These are phyloP conservation scores for Bromus sterilis DNA, from an alignment of 176 grass and related monocot species.

Conservation along the genomic window DNA sequence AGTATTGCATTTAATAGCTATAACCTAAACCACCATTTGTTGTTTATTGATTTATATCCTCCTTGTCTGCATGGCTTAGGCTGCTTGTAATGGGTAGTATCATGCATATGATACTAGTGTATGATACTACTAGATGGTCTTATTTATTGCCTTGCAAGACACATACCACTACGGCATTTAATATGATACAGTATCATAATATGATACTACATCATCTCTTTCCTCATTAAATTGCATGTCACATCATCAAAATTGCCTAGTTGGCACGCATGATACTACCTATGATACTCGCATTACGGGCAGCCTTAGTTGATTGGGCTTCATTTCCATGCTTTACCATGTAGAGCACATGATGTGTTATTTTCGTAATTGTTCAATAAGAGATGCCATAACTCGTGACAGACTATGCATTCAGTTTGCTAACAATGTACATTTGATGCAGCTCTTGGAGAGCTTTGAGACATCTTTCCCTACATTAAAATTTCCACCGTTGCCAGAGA, in stretches of 20 bases:
- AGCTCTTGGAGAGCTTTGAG: conserved; percentile 77
- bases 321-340: neutral
- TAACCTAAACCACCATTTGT: neutral
- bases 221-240: too few relatives aligned
- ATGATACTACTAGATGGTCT: too few relatives aligned
- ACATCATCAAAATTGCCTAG: too few relatives aligned
- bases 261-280: too few relatives aligned
- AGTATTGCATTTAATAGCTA: neutral
- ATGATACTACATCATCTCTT: too few relatives aligned
- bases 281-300: too few relatives aligned
- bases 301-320: neutral
- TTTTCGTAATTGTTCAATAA: neutral
- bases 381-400: neutral
- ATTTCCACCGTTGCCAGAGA: conserved; percentile 81
- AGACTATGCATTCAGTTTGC: conserved; percentile 1
- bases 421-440: conserved; percentile 33
- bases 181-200: too few relatives aligned
- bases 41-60: neutral
- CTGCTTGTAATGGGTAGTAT: too few relatives aligned
- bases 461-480: conserved; percentile 58
- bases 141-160: too few relatives aligned
- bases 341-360: neutral
- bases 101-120: too few relatives aligned
- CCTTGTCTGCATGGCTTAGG: neutral
- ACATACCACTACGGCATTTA: too few relatives aligned